These are phyloP conservation scores for Whalleya microplaca DNA, from an alignment of 2,329 filamentous ascomycete genomes.

Conservation along the genomic window DNA sequence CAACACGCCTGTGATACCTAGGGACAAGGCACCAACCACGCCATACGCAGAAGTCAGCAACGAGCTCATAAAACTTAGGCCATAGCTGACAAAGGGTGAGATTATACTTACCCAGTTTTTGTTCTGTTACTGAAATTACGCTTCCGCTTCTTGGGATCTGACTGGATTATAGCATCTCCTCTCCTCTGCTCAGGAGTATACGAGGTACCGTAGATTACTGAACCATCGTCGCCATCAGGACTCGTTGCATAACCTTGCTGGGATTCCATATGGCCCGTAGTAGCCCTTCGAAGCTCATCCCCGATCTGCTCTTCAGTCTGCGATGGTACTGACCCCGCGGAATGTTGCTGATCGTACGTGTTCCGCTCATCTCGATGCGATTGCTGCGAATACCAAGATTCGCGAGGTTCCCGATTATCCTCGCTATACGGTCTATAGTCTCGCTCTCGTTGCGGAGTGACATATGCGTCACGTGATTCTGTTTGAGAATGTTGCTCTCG, in stretches of 20 bases:
- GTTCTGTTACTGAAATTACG: conserved; percentile 92
- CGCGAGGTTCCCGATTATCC: conserved; percentile 50
- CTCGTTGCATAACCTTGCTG: conserved; percentile 57
- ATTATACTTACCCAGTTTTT: conserved; percentile 63
- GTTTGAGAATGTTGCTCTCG: conserved; percentile 40
- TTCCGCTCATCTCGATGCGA: conserved; percentile 50
- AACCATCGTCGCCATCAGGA: conserved; percentile 57
- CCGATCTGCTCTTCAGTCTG: conserved; percentile 55
- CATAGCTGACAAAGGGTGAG: background rate
- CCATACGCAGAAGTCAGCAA: conserved; percentile 23
- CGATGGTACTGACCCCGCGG: conserved; percentile 48
- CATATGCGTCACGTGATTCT: conserved; percentile 48
- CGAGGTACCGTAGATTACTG: conserved; percentile 44
- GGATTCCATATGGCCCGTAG: conserved; percentile 48
- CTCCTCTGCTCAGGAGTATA: conserved; percentile 52
- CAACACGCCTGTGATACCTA: conserved; percentile 6
- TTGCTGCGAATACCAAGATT: conserved; percentile 53
- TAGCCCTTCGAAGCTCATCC: conserved; percentile 49
- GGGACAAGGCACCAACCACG: conserved; percentile 14
- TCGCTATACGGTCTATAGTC: conserved; percentile 49
- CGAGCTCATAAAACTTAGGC: conserved; percentile 6
- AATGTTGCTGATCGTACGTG: conserved; percentile 50
- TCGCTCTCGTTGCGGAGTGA: conserved; percentile 47
- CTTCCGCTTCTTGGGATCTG: conserved; percentile 71
- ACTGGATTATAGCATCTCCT: conserved; percentile 53